Percentiles rank a stretch among this genome's conserved stretches.
Conservation (phyloP, 2,329 filamentous ascomycete genomes). For the Blastomyces percursus region DNA sequence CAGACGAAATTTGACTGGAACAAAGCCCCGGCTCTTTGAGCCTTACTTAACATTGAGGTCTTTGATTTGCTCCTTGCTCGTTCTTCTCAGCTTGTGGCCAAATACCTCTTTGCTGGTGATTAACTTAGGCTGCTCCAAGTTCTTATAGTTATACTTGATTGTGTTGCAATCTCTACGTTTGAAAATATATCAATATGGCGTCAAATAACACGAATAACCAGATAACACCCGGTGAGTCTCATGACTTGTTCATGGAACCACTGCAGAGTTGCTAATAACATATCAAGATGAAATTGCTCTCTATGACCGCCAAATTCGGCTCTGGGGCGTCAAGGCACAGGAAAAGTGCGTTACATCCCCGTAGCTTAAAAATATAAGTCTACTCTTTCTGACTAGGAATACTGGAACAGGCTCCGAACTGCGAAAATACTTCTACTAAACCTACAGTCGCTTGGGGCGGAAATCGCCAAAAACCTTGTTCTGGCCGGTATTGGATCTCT, state of each 20-base stretch:
- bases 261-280: constrained; percentile 5
- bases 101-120: not conserved
- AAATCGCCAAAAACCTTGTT: constrained; percentile 95
- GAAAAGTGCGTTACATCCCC: constrained; percentile 44
- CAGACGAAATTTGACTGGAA: not conserved
- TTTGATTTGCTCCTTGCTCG: too few relatives aligned
- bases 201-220: not conserved
- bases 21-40: not conserved
- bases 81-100: not conserved
- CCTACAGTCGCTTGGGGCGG: constrained; percentile 77
- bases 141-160: not conserved
- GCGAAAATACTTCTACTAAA: constrained; percentile 85
- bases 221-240: constrained; percentile 7
- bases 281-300: constrained; percentile 79
- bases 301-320: constrained; percentile 91
- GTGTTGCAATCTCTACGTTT: not conserved
- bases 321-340: constrained; percentile 95
- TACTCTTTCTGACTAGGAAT: constrained; percentile 25
- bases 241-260: constrained; percentile 24
- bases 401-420: constrained; percentile 56
- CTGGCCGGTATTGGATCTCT: constrained; percentile 84
- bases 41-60: not conserved
- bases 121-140: not conserved
- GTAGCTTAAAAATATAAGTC: not conserved
- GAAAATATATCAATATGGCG: not conserved